A percentile compares a stretch with the other conserved stretches of the same genome.
Conservation (phyloP, 202 grass and related monocot species). For the Thinopyrum obtusiflorum region DNA sequence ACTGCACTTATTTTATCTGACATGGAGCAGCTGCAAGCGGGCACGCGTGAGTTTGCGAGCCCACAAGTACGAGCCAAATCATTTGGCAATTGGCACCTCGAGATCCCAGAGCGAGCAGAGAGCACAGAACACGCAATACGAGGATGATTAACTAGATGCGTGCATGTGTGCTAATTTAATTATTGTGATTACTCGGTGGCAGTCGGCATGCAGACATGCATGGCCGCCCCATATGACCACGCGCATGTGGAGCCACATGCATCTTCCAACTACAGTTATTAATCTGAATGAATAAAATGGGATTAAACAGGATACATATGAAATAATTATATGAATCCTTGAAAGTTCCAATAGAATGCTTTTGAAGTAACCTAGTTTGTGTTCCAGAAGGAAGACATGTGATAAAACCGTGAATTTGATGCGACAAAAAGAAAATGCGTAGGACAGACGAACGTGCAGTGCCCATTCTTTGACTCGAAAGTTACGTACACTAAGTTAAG, state of each 20-base stretch:
- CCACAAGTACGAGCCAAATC: slow-evolving; percentile 24
- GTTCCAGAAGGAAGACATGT: neutral
- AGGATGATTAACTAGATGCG: neutral
- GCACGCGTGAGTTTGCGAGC: neutral
- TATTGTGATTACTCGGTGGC: neutral
- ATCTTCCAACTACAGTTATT: neutral
- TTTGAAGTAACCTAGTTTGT: neutral
- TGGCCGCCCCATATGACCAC: neutral
- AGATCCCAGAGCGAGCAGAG: neutral
- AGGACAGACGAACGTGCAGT: neutral
- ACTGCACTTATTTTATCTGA: neutral
- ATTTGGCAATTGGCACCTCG: neutral
- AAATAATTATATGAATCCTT: too few relatives aligned
- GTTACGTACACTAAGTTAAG: neutral
- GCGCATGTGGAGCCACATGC: slow-evolving; percentile 3
- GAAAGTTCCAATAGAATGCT: neutral
- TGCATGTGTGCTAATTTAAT: neutral
- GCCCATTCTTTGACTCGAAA: neutral
- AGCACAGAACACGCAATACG: neutral
- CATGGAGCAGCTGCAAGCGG: neutral
- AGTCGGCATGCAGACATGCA: neutral
- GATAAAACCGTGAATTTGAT: neutral
- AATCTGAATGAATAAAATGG: neutral
- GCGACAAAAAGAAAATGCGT: neutral
- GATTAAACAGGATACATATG: neutral